A percentile compares a stretch with the other conserved stretches of the same genome.
Conservation (phyloP, 257 asterid genomes). For the Solanum okadae region DNA sequence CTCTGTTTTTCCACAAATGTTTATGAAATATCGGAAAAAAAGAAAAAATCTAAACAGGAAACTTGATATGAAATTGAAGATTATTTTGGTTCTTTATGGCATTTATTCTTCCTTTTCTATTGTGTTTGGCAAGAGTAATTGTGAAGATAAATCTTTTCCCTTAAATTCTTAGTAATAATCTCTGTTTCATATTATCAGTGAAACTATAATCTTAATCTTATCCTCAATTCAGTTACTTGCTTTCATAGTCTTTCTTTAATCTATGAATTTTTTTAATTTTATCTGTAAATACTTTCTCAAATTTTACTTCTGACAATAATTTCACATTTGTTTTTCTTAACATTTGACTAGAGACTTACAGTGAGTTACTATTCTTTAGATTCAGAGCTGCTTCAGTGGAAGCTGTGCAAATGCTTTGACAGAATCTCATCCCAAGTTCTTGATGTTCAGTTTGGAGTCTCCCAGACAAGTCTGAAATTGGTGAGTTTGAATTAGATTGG, state of each 20-base stretch:
- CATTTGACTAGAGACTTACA: conserved; percentile 4
- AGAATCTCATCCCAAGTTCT: conserved; percentile 43
- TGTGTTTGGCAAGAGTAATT: neutral
- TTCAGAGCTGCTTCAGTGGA: conserved; percentile 51
- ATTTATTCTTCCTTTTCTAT: neutral
- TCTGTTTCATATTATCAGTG: neutral
- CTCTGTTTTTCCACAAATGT: neutral
- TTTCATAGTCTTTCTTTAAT: neutral
- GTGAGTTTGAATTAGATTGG: conserved; percentile 33
- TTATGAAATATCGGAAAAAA: neutral
- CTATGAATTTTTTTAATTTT: neutral
- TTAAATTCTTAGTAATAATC: neutral
- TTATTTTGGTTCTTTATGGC: neutral
- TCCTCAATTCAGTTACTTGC: neutral
- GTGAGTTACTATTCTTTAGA: conserved; percentile 30
- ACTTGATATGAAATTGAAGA: neutral
- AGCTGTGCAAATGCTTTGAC: conserved; percentile 57
- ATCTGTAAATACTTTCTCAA: neutral
- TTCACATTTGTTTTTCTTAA: neutral
- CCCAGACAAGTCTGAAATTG: conserved; percentile 56
- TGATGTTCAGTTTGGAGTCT: conserved; percentile 70
- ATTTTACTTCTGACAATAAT: neutral
- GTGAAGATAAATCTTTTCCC: neutral
- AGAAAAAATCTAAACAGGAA: neutral
- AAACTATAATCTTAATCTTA: neutral